Base-by-base conservation (phyloP, 371 early-diverging fungal genomes). In the Apophysomyces elegans region DNA sequence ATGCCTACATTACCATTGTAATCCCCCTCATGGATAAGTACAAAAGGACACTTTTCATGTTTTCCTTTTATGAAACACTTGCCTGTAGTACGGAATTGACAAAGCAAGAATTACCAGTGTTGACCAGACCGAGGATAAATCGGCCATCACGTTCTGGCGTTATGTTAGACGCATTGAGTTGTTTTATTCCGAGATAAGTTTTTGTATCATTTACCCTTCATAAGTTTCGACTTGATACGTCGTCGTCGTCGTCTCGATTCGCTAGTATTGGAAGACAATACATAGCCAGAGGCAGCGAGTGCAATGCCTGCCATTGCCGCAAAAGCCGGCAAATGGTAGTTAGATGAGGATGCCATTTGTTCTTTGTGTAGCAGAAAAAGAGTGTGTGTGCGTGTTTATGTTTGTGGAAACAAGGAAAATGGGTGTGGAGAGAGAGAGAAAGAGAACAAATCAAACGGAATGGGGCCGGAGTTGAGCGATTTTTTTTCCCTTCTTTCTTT, bases 91-190 rank as follows among this genome's bases (percentile, higher is more conserved):
- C 91, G 14, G 91, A 89, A 73, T 95, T 95, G 81, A 95, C 84
- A 71, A 95, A 96, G 73, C 96, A 96, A 13, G 95, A 90, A 72
- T 96, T 96, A 50, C 96, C 96, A 9, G 90, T 84, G 65, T 96
- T 96, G 63, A 88, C 85, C 43, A 96, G 82, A 0, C 96, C 96
- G 18, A 71, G 72, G 38, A 87, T 72, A 57, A 73, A 82, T 46
- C 68, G 67, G 7, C 74, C 83, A 68, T 82, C 83, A 32, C 80
- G 81, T 59, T 82, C 83, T 56, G 21, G 26, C 39, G 32, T 26
- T 26, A 26, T 26, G 2, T 26, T 26, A 1, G 32, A 26, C 32
- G 32, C 32, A 26, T 26, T 26, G 2, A 26, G 32, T 26, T 26
- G 32, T 26, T 26, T 26, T 26, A 26, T 26, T 32, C 45, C 14